Base-by-base conservation (phyloP, 2,329 filamentous ascomycete species). In the Graphium sp. region DNA sequence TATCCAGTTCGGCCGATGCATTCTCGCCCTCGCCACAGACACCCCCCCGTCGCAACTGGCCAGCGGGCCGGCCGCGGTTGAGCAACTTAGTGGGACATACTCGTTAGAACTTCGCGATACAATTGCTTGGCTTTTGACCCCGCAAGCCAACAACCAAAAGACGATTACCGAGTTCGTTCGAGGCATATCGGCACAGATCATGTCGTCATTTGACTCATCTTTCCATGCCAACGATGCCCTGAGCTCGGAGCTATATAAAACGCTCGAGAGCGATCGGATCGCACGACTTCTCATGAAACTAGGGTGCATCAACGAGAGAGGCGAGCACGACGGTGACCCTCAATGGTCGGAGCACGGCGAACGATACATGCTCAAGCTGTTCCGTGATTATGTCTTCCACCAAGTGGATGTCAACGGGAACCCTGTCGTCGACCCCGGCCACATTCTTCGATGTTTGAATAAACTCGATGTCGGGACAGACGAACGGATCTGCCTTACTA, bases 341-440 rank as follows among this genome's bases (percentile, higher is more conserved):
- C 62, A 69, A 27, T 98, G 89, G 87, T 81, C 83, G 5, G 87
- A 95, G 49, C 89, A 80, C 26, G 87, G 87, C 16, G 83, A 93
- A 42, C 72, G 85, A 17, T 95, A 93, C 48, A 79, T 82, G 46
- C 62, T 98, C 37, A 94, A 93, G 53, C 66, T 98, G 7, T 95
- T 95, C 60, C 72, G 89, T 28, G 89, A 98, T 52, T 95, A 91
- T 42, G 82, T 94, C 22, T 98, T 95, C 54, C 89, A 98, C 49
- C 85, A 92, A 44, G 84, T 94, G 9, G 84, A 95, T 47, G 66
- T 70, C 18, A 73, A 82, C 32, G 84, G 83, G 10, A 77, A 80
- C 30, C 79, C 89, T 0, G 76, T 85, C 2, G 62, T 92, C 5
- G 81, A 94, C 45, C 59, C 94, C 33, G 87, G 79, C 4, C 85